Base-by-base conservation (phyloP, 805 yeast genomes). In the Metschnikowia lachancei region DNA sequence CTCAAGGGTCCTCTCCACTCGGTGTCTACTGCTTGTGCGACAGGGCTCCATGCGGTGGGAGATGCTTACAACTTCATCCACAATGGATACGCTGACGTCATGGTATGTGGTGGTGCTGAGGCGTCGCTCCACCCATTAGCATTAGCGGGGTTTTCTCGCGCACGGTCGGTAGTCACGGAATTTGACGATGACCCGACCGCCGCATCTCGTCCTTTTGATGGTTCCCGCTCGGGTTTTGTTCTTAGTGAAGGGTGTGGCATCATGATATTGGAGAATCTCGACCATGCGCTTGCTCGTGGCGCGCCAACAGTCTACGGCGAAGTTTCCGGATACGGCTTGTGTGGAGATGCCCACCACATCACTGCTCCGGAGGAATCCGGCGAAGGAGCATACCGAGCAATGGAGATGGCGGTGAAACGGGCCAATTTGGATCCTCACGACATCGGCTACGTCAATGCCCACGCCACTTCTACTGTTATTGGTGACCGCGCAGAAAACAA, bases 61-160 rank as follows among this genome's bases (percentile, higher is more conserved):
- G 99, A 94, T 61, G 97, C 97, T 0, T 78, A 75, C 54, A 79
- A 91, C 57, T 83, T 91, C 57, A 87, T 94, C 48, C 69, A 75
- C 49, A 82, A 82, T 46, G 95, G 87, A 3, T 85, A 86, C 67
- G 88, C 92, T 10, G 84, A 90, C 54, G 87, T 85, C 3, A 87
- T 91, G 82, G 74, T 94, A 9, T 94, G 96, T 8, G 99, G 99
- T n/a, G 95, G 97, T 1, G 72, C 96, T 3, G 99, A 94, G 58
- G 82, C 92, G 3, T 78, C 89, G 11, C 71, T 90, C 8, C 95
- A 89, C 60, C 98, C 97, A 1, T 59, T 91, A 31, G 83, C 96
- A 0, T 67, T 94, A 4, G 86, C 94, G 0, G 98, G 97, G 1
- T 94, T 94, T 69, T 85, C 96, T 1, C 71, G 98, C 36, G 94